Base-by-base conservation (phyloP, 148 eudicot species). In the Agrostemma githago region DNA sequence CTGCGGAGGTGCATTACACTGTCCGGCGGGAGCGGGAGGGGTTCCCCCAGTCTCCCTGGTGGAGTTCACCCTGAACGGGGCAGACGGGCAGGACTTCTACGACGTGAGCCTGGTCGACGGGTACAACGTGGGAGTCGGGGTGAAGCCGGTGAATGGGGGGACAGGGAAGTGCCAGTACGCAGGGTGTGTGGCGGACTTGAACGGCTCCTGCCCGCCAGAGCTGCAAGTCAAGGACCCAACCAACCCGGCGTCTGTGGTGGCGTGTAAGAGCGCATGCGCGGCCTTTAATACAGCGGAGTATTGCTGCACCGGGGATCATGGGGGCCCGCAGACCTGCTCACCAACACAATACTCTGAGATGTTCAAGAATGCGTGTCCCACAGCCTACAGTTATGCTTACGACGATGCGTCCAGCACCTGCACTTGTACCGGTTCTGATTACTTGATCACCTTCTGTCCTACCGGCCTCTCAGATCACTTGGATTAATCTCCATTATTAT, bases 71-170 rank as follows among this genome's bases (percentile, higher is more conserved):
- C 61, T 93, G 8, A 79, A 80, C 20, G 73, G 81, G 1, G 76
- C 79, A 10, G 81, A n/a, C 9, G 83, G 75, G 16, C 82, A 78
- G 71, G 98, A 93, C 82, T 93, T 90, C 74, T 90, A 93, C 71
- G 96, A 93, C 76, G 92, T 93, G 20, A 90, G 96, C 83, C 86
- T 92, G 2, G 97, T 92, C 1, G 96, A 92, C 44, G 97, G 97
- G 10, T 92, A 88, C 87, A 92, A 92, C 15, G 90, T 92, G 3
- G 92, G 90, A 0, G 41, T 92, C 11, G 88, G 89, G 0, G 80
- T 90, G 0, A 73, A 34, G 4, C 89, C 97, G 1, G 38, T 71
- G 4, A 82, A 86, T 4, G 81, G 83, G n/a, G 83, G 83, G 3
- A 39, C 79, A 8, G 93, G 93, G 3, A 82, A 81, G 68, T 92